Base-by-base conservation (phyloP, 2,329 filamentous ascomycete genomes). In the Hymenoscyphus albidus region DNA sequence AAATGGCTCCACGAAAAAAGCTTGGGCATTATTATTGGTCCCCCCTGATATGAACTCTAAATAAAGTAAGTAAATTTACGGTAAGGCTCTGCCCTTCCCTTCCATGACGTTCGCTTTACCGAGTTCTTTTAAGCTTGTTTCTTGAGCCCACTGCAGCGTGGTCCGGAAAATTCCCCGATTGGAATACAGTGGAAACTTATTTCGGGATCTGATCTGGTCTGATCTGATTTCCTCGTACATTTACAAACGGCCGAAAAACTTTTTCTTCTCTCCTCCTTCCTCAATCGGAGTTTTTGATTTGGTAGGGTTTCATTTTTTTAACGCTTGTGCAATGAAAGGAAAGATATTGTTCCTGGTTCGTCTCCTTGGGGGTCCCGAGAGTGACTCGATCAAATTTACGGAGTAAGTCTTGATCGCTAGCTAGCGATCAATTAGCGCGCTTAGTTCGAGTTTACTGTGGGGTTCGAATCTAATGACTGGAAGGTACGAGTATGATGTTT, bases 401-500 rank as follows among this genome's bases (percentile, higher is more conserved):
- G 3, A 27, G 27, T 27, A 27, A 48, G 18, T 16, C 44, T 51
- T n/a, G n/a, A 18, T 42, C 40, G 44, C 18, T 51, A 1, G 44
- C 44, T 51, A 1, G 44, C 44, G 44, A n/a, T 18, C 31, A 54
- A 54, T 54, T 54, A 54, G 48, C 48, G 18, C 48, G 31, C 12
- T 27, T 22, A 18, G 44, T 22, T 22, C 44, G 44, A 22, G 44
- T n/a, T 7, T 51, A 27, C 27, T 27, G 27, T 27, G 27, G 27
- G 44, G n/a, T 18, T 51, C 18, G 44, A 51, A 51, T 12, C n/a
- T 16, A 22, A 22, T 22, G 22, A 7, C 44, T 18, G 44, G 44
- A 48, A 48, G 44, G 44, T 51, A n/a, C 44, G 44, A 51, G n/a
- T 51, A 51, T 51, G 44, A 18, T 51, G 44, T 51, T 48, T 51